Conservation (phyloP, 495 filamentous ascomycete genomes). For the Penicillium mononematosum region DNA sequence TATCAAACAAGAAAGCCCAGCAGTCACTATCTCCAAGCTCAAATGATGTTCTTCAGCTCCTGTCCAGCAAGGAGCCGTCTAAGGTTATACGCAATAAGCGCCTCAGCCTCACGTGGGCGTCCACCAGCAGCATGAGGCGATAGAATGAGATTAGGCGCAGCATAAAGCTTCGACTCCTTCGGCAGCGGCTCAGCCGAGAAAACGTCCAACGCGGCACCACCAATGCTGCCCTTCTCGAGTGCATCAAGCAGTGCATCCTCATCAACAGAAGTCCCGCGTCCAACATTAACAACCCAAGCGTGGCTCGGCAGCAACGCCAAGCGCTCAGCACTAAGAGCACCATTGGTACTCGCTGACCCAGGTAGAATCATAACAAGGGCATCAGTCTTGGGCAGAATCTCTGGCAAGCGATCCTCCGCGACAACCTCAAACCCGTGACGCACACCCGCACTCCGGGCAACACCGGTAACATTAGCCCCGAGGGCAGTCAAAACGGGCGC, state of each 20-base stretch:
- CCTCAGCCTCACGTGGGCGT: constrained; percentile 50
- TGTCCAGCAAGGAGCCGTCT: constrained; percentile 51
- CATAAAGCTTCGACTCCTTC: constrained; percentile 48
- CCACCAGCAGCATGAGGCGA: constrained; percentile 71
- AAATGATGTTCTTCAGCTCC: constrained; percentile 52
- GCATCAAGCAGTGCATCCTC: constrained; percentile 66
- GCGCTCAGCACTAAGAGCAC: constrained; percentile 28
- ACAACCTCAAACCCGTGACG: constrained; percentile 45
- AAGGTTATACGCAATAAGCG: constrained; percentile 54
- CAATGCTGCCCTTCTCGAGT: constrained; percentile 52
- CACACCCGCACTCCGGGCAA: constrained; percentile 28
- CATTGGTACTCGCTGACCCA: constrained; percentile 25
- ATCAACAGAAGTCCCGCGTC: constrained; percentile 65
- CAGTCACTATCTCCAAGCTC: background rate
- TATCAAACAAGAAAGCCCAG: background rate
- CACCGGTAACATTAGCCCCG: constrained; percentile 26
- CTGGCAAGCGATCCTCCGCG: constrained; percentile 32
- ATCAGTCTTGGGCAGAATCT: constrained; percentile 29
- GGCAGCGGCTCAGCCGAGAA: constrained; percentile 56
- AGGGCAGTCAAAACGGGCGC: constrained; percentile 29
- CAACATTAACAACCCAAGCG: constrained; percentile 66
- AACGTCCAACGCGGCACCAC: constrained; percentile 63
- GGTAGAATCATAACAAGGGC: constrained; percentile 35
- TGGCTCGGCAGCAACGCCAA: constrained; percentile 50
- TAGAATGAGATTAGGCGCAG: constrained; percentile 54